phyloP scores from a whole-genome alignment of 2,329 filamentous ascomycete species.

The Dendrostoma leiphaemia region DNA sequence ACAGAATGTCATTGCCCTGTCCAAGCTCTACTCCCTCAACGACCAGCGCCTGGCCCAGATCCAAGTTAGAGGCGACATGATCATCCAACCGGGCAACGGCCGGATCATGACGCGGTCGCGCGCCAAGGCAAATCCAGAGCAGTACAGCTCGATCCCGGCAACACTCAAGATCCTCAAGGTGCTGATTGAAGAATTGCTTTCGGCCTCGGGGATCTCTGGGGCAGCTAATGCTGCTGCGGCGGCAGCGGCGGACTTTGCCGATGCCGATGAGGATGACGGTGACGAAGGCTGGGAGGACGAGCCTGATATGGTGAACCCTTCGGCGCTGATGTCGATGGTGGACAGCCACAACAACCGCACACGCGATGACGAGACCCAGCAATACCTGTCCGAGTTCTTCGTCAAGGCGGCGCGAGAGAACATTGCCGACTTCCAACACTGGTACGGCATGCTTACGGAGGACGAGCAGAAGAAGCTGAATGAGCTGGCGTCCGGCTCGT shows the following conservation, averaged over 20 bases:
- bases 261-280: conserved; percentile 64
- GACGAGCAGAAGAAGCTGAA: conserved; percentile 57
- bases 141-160: conserved; percentile 82
- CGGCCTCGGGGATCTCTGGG: conserved; percentile 66
- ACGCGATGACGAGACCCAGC: conserved; percentile 87
- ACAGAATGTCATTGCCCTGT: conserved; percentile 92
- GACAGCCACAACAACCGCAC: conserved; percentile 61
- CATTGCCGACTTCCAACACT: conserved; percentile 53
- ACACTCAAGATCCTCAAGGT: conserved; percentile 96
- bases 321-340: conserved; percentile 73
- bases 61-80: conserved; percentile 86
- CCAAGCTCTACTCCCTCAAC: conserved; percentile 84
- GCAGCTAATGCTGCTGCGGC: conserved; percentile 63
- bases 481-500: conserved; percentile 41
- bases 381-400: conserved; percentile 82
- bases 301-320: conserved; percentile 67
- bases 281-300: conserved; percentile 92
- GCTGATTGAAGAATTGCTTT: conserved; percentile 85
- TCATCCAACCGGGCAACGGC: conserved; percentile 69
- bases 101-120: conserved; percentile 93
- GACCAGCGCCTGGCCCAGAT: conserved; percentile 77
- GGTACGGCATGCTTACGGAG: conserved; percentile 54
- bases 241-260: conserved; percentile 52
- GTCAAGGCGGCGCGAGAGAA: conserved; percentile 55
- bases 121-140: conserved; percentile 83